These are phyloP conservation scores for Clathrospora elynae DNA, from an alignment of 2,329 filamentous ascomycete genomes.

Conservation along the genomic window DNA sequence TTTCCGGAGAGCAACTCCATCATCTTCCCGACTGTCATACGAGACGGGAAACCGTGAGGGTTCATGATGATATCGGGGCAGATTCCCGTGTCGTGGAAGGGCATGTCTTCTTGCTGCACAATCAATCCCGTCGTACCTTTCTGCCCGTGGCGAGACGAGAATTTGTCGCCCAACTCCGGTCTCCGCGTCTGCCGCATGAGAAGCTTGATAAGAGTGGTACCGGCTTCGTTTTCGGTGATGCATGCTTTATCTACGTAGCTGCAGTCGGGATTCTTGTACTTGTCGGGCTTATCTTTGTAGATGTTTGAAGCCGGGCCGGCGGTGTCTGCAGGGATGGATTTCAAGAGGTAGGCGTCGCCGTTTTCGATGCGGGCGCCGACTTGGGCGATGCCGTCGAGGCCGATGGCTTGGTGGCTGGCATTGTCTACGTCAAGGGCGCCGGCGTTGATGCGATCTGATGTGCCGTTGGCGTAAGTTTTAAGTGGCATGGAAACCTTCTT, in stretches of 20 bases:
- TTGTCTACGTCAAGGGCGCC: slow-evolving; percentile 55
- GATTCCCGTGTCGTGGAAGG: slow-evolving; percentile 88
- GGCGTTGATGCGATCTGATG: slow-evolving; percentile 60
- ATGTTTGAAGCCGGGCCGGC: slow-evolving; percentile 70
- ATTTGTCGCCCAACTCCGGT: slow-evolving; percentile 96
- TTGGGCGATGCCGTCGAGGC: slow-evolving; percentile 84
- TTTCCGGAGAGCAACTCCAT: slow-evolving; percentile 94
- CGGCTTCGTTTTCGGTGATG: slow-evolving; percentile 83
- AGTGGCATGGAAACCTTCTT: slow-evolving; percentile 87
- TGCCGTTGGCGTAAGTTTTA: slow-evolving; percentile 85
- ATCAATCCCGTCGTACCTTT: slow-evolving; percentile 98
- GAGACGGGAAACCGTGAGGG: slow-evolving; percentile 98
- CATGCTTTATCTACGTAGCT: slow-evolving; percentile 96
- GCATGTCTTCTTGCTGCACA: slow-evolving; percentile 94
- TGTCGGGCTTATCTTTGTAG: slow-evolving; percentile 68
- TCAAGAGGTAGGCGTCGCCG: slow-evolving; percentile 89
- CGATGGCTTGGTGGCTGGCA: slow-evolving; percentile 69
- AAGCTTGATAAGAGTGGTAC: slow-evolving; percentile 87
- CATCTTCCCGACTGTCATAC: slow-evolving; percentile 99
- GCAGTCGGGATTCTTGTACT: slow-evolving; percentile 82
- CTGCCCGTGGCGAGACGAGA: slow-evolving; percentile 96
- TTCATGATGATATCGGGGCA: slow-evolving; percentile 99
- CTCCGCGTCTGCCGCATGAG: slow-evolving; percentile 94
- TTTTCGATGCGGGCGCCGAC: slow-evolving; percentile 79
- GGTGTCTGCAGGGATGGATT: slow-evolving; percentile 81